Evolutionary conservation across 2,329 filamentous ascomycete species (phyloP), one percentile per base, ranked within the genome.

Genomic region (Thielaviopsis punctulata): DNA sequence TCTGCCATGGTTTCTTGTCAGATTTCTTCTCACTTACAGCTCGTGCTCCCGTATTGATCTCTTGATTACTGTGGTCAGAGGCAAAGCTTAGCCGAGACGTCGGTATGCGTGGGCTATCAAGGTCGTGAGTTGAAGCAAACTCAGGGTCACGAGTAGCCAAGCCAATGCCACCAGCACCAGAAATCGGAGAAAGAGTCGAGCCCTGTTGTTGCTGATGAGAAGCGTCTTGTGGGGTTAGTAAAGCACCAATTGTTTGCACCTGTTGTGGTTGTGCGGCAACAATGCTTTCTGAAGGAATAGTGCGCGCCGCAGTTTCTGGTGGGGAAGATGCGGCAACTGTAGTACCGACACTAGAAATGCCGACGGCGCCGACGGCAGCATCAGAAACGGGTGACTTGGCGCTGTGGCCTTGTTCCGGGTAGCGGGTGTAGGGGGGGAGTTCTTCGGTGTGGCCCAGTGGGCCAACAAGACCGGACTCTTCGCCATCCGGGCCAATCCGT

Each of bases 401-500:
- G 62, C 62, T 75, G 65, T 67, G 81, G 0, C 70, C 70, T 53
- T 86, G 83, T 50, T 93, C 85, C 2, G 89, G 86, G 65, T 93
- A 95, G 63, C 87, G 76, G 13, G 86, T 86, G 62, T 96, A 96
- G 0, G 90, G 90, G 12, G 90, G 90, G 18, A 95, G 69, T 64
- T 94, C 86, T 65, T 96, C 90, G 1, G 84, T 82, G 62, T 95
- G 88, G 1, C 89, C 89, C 60, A 94, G 80, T 0, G 84, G 85
- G 1, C 88, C 88, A 49, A 95, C 82, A 51, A 95, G 78, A 62
- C 89, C 88, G 46, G 83, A 86, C n/a, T 95, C 89, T 66, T 95
- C 87, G 50, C 86, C 86, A 53, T 88, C 84, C 0, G 86, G 82
- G 0, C 84, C 85, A 49, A 86, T 66, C 49, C 82, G 79, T 56